These are phyloP conservation scores for Trifolium repens DNA, from an alignment of 306 rosid genomes.

Conservation along the genomic window DNA sequence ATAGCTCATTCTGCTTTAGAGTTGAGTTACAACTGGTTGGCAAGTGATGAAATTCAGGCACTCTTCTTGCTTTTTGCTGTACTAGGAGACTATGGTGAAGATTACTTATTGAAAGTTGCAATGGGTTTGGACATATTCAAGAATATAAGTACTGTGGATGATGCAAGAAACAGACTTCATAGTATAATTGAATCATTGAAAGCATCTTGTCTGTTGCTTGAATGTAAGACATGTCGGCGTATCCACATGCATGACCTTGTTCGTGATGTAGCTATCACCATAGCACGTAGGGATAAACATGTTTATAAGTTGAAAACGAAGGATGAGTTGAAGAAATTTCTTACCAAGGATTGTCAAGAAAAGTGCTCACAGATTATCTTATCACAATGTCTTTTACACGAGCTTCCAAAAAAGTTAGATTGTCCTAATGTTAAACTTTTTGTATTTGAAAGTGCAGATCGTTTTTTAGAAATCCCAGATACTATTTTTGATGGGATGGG, in stretches of 20 bases:
- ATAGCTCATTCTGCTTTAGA: background rate
- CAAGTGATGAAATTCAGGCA: background rate
- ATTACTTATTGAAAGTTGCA: background rate
- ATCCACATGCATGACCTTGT: conserved; percentile 13
- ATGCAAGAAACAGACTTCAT: background rate
- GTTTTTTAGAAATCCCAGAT: background rate
- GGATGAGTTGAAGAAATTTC: background rate
- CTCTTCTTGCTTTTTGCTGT: conserved; percentile 18
- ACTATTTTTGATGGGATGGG: conserved; percentile 3
- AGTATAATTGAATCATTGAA: background rate
- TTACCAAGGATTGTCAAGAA: background rate
- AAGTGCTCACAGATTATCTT: background rate
- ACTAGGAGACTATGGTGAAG: background rate
- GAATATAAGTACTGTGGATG: background rate
- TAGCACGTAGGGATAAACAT: background rate
- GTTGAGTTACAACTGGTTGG: conserved; percentile 2
- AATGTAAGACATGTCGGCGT: background rate
- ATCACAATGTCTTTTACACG: background rate
- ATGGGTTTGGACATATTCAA: conserved; percentile 9
- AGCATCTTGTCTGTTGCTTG: conserved; percentile 11
- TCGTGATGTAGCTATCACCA: background rate
- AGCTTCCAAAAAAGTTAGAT: conserved; percentile 1
- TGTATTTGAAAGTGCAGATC: background rate
- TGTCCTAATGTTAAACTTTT: background rate
- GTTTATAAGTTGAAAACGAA: background rate